These are phyloP conservation scores for Saccharomycopsis fibuligera DNA, from an alignment of 805 yeast species.

Conservation along the genomic window DNA sequence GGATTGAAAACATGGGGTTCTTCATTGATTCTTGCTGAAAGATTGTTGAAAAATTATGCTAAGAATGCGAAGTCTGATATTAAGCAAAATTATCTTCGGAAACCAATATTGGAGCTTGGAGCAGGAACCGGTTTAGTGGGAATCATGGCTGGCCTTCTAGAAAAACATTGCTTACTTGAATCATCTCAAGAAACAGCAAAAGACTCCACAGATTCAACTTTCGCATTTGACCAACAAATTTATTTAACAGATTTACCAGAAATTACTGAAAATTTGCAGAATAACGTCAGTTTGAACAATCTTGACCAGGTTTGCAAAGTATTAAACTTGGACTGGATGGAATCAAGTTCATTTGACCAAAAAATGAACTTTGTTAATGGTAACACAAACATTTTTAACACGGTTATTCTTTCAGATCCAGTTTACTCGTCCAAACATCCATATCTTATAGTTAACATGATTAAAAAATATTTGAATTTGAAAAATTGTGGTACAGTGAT, in stretches of 20 bases:
- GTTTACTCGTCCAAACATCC: slow-evolving; percentile 84
- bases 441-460: slow-evolving; percentile 55
- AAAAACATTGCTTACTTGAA: slow-evolving; percentile 25
- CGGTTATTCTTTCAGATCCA: slow-evolving; percentile 79
- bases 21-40: slow-evolving; percentile 57
- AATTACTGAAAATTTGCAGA: slow-evolving; percentile 60
- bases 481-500: slow-evolving; percentile 36
- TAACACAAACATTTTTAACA: slow-evolving; percentile 36
- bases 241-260: slow-evolving; percentile 73
- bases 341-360: slow-evolving; percentile 39
- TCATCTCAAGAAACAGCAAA: slow-evolving; percentile 12
- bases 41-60: slow-evolving; percentile 35
- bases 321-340: slow-evolving; percentile 71
- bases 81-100: slow-evolving; percentile 9
- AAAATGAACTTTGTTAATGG: slow-evolving; percentile 24
- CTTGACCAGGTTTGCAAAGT: slow-evolving; percentile 29
- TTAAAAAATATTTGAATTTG: slow-evolving; percentile 39
- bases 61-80: slow-evolving; percentile 18
- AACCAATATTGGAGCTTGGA: slow-evolving; percentile 66
- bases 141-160: slow-evolving; percentile 53
- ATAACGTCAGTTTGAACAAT: slow-evolving; percentile 52
- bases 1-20: slow-evolving; percentile 98
- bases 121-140: slow-evolving; percentile 94
- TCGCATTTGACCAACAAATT: slow-evolving; percentile 33
- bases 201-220: slow-evolving; percentile 4